Base-by-base conservation (phyloP, 306 rosid species). In the Urtica urens region DNA sequence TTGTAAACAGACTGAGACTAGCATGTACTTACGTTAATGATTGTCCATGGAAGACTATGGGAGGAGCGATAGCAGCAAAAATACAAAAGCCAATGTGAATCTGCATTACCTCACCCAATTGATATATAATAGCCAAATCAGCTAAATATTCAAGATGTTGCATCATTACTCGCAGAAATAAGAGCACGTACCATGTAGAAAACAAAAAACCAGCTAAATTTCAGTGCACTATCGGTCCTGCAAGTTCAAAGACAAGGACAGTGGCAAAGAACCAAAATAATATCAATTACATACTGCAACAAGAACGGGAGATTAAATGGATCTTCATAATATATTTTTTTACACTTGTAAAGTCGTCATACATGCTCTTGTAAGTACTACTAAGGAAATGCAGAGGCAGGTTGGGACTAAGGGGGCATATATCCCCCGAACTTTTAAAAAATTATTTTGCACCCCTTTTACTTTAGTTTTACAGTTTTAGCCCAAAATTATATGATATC, bases 171-270 rank as follows among this genome's bases (percentile, higher is more conserved):
- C n/a, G 19, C 28, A 45, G 48, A 7, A 10, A 23, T 2, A 20
- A 28, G 8, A 16, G 21, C 58, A 62, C 82, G 31, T 81, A 90
- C 99, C 92, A 81, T 19, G 76, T 90, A 90, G 72, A 90, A 79
- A 73, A 90, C 3, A 80, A 90, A 90, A 70, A 90, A 90, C 99
- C 99, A 85, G 55, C 95, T 33, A 44, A 90, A 90, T 78, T 79
- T 90, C 65, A 90, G 39, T 17, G 99, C 99, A 73, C 99, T 90
- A 63, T 90, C 95, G 1, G 99, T 84, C 82, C 99, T 90, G 87
- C 73, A 79, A 63, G 56, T 62, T 28, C 21, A 30, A 72, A 66
- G 40, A 10, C n/a, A n/a, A n/a, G n/a, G n/a, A n/a, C n/a, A n/a
- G n/a, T n/a, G n/a, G n/a, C n/a, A n/a, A n/a, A n/a, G n/a, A n/a